A percentile compares a stretch with the other conserved stretches of the same genome.
Evolutionary conservation across 2,329 filamentous ascomycete species (phyloP).

Genomic region (Coniella lustricola): DNA sequence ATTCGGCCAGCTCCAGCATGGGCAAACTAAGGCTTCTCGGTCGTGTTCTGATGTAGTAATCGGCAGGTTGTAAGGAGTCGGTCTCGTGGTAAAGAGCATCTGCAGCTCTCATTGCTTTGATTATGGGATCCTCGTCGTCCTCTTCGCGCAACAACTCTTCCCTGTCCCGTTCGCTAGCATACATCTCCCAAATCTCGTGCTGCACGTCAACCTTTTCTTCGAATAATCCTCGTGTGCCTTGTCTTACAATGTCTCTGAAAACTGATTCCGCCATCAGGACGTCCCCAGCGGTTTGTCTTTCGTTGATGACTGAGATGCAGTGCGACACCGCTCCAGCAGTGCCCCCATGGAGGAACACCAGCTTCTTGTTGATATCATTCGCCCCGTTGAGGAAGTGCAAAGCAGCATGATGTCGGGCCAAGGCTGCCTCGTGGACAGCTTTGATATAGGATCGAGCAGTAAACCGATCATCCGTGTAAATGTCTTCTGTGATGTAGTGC

Average conservation of each 20-base stretch:
- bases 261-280: slow-evolving; percentile 41
- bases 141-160: slow-evolving; percentile 13
- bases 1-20: slow-evolving; percentile 36
- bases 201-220: slow-evolving; percentile 6
- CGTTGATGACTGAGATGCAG: slow-evolving; percentile 48
- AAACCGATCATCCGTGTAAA: slow-evolving; percentile 24
- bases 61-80: slow-evolving; percentile 42
- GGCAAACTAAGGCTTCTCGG: slow-evolving; percentile 45
- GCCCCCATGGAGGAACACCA: slow-evolving; percentile 57
- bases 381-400: slow-evolving; percentile 43
- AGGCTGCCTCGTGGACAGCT: slow-evolving; percentile 43
- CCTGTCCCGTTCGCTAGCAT: slow-evolving; percentile 13
- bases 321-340: slow-evolving; percentile 45
- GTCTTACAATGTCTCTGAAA: slow-evolving; percentile 43
- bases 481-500: slow-evolving; percentile 34
- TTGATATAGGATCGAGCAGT: slow-evolving; percentile 36
- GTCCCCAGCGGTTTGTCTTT: slow-evolving; percentile 44
- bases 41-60: slow-evolving; percentile 32
- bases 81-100: slow-evolving; percentile 51
- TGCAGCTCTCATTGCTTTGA: slow-evolving; percentile 51
- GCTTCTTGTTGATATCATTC: slow-evolving; percentile 38
- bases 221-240: slow-evolving; percentile 28
- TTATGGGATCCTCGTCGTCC: slow-evolving; percentile 38
- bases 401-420: slow-evolving; percentile 41
- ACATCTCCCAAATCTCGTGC: slow-evolving; percentile 2